Evolutionary conservation across 495 filamentous ascomycete genomes (phyloP).

Genomic region (Penicillium herquei): DNA sequence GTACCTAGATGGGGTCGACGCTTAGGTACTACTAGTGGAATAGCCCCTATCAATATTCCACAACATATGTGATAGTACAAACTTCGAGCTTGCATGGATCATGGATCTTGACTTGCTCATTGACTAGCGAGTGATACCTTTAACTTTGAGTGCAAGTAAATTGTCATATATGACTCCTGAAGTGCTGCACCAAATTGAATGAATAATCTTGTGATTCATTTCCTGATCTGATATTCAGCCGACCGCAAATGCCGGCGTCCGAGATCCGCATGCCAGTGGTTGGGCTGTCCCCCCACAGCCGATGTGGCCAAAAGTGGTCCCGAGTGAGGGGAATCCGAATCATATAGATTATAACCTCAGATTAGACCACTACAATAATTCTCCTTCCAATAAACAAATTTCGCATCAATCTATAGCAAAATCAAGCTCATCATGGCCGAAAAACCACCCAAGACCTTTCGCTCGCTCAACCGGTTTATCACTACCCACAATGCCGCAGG

Average conservation of each 20-base stretch:
- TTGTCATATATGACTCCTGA: too few relatives aligned
- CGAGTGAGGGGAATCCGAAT: constrained; percentile 10
- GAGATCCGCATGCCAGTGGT: not conserved
- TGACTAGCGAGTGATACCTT: too few relatives aligned
- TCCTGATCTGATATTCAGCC: not conserved
- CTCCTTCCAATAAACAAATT: not conserved
- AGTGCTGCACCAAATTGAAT: too few relatives aligned
- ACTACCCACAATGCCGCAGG: constrained; percentile 35
- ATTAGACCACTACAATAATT: not conserved
- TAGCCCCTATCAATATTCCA: too few relatives aligned
- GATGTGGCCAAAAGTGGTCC: constrained; percentile 33
- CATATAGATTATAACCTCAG: not conserved
- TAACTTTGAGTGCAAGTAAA: too few relatives aligned
- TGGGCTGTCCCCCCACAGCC: constrained; percentile 10
- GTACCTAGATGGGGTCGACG: too few relatives aligned
- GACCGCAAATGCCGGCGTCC: not conserved
- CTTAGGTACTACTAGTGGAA: too few relatives aligned
- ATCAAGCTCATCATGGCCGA: constrained; percentile 11
- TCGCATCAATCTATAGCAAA: not conserved
- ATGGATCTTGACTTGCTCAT: too few relatives aligned
- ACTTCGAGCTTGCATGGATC: too few relatives aligned
- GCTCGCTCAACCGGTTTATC: constrained; percentile 38
- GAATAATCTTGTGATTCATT: too few relatives aligned
- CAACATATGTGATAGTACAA: too few relatives aligned
- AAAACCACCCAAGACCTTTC: constrained; percentile 26